A percentile compares a stretch with the other conserved stretches of the same genome.
phyloP scores from a whole-genome alignment of 2,329 filamentous ascomycete species.

The Fusarium sp. region DNA sequence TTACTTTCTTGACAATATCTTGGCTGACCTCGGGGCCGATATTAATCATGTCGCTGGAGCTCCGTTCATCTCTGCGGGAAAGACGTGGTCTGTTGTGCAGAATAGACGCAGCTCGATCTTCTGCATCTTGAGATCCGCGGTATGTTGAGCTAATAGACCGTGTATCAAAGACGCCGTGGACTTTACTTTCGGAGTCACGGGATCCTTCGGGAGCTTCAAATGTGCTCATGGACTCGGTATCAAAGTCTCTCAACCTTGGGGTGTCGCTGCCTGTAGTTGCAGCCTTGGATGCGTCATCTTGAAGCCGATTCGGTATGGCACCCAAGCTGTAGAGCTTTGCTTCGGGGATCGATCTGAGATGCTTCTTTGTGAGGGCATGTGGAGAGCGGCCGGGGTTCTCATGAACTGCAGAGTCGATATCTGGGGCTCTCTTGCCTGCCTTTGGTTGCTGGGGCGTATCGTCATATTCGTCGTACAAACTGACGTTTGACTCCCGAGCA shows the following conservation, averaged over 20 bases:
- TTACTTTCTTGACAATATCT: constrained; percentile 34
- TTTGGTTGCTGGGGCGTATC: neutral
- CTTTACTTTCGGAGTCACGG: neutral
- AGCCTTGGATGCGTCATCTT: constrained; percentile 27
- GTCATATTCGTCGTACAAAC: neutral
- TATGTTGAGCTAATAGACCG: constrained; percentile 25
- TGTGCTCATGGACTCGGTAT: constrained; percentile 2
- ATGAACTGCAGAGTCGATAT: neutral
- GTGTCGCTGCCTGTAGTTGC: constrained; percentile 34
- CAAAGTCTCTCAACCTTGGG: constrained; percentile 3
- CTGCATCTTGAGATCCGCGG: constrained; percentile 22
- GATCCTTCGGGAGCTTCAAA: neutral
- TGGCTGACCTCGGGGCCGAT: constrained; percentile 13
- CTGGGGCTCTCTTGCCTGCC: neutral
- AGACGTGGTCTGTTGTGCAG: neutral
- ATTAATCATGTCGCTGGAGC: constrained; percentile 11
- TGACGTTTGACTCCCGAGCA: neutral
- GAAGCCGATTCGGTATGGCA: constrained; percentile 5
- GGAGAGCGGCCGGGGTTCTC: neutral
- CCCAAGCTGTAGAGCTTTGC: constrained; percentile 27
- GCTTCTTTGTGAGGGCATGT: constrained; percentile 25
- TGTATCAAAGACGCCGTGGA: constrained; percentile 39
- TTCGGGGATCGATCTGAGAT: constrained; percentile 19
- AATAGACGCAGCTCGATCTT: neutral
- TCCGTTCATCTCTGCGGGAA: neutral